A percentile compares a stretch with the other conserved stretches of the same genome.
Evolutionary conservation across 352 stramenopile species (phyloP).

Genomic region (Phytophthora sansomeana): DNA sequence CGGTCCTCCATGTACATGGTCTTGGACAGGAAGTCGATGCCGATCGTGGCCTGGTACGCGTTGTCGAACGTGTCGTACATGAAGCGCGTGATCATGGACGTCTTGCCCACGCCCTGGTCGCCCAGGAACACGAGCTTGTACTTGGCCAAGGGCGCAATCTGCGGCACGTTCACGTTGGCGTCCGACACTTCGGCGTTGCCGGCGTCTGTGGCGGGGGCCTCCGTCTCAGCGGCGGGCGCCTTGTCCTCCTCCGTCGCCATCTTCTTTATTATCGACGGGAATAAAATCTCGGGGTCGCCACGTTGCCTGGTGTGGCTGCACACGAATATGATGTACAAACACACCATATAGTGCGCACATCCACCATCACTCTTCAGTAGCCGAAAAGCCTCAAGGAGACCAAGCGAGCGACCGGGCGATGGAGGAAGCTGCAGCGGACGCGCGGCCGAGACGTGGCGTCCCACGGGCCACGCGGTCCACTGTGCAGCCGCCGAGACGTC

Average conservation of each 20-base stretch:
- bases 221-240: constrained; percentile 11
- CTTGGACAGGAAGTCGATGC: constrained; percentile 99
- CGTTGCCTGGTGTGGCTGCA: constrained; percentile 4
- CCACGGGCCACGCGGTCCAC: constrained; percentile 51
- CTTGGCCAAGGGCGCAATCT: constrained; percentile 93
- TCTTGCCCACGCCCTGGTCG: constrained; percentile 99
- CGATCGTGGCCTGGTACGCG: constrained; percentile 99
- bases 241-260: constrained; percentile 42
- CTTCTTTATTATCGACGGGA: constrained; percentile 15
- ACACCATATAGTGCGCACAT: background rate
- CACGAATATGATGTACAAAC: constrained; percentile 3
- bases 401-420: no score
- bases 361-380: constrained; percentile 10
- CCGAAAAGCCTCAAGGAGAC: background rate
- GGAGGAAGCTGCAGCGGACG: constrained; percentile 22
- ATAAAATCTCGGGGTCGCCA: background rate
- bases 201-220: constrained; percentile 1
- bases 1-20: constrained; percentile 99
- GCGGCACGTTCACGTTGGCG: constrained; percentile 62
- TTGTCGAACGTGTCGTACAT: constrained; percentile 99
- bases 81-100: constrained; percentile 99
- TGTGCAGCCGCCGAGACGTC: constrained; percentile 42
- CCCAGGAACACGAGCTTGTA: constrained; percentile 96
- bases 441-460: constrained; percentile 46
- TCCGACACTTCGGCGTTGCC: constrained; percentile 26